Evolutionary conservation across 2,329 filamentous ascomycete species (phyloP).

Genomic region (Rhynchosporium graminicola): DNA sequence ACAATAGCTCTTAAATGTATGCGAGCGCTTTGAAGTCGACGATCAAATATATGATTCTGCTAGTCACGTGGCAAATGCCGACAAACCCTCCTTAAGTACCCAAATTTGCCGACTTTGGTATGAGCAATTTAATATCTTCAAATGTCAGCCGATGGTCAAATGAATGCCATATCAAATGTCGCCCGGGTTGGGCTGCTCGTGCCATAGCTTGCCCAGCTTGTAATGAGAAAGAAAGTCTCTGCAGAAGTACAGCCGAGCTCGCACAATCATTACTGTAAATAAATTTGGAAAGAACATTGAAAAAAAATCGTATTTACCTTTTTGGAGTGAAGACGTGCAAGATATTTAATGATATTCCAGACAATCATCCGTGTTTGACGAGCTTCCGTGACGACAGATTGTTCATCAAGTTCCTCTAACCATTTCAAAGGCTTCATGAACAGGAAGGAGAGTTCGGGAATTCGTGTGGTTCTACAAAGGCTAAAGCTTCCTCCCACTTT

Average conservation of each 20-base stretch:
- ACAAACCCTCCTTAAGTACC: too few species aligned
- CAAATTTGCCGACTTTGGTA: too few species aligned
- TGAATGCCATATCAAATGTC: not conserved
- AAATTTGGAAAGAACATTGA: not conserved
- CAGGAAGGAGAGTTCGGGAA: slow-evolving; percentile 1
- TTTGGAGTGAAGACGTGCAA: not conserved
- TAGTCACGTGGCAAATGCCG: not conserved
- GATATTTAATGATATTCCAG: not conserved
- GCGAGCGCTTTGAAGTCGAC: too few species aligned
- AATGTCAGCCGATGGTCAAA: not conserved
- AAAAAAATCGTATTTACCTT: not conserved
- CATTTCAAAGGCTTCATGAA: not conserved
- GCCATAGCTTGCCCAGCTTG: not conserved
- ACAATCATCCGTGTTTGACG: not conserved
- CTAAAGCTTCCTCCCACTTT: not conserved
- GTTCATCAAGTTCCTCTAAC: not conserved
- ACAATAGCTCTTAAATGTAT: not conserved
- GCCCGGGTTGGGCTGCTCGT: not conserved
- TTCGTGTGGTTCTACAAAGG: not conserved
- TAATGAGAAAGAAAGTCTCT: slow-evolving; percentile 1
- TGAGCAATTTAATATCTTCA: not conserved
- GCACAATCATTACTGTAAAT: not conserved
- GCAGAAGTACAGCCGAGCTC: not conserved
- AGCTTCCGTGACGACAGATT: not conserved
- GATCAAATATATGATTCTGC: too few species aligned